Evolutionary conservation across 495 filamentous ascomycete species (phyloP).

Genomic region (Annulohypoxylon moriforme): DNA sequence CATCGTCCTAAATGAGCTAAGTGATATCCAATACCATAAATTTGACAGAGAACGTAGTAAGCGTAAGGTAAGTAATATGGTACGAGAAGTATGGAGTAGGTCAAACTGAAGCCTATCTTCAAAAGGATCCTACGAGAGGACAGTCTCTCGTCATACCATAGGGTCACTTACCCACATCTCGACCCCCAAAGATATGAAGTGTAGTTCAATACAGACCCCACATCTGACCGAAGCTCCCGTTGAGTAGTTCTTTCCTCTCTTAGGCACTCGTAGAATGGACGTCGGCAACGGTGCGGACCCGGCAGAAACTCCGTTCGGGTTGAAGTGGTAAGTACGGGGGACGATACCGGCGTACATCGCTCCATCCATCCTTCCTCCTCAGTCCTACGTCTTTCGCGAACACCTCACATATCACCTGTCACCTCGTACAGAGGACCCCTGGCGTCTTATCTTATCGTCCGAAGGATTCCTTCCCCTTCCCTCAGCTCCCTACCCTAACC

Average conservation of each 20-base stretch:
- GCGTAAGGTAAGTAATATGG: too few relatives aligned
- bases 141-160: background rate
- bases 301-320: background rate
- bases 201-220: background rate
- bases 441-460: background rate
- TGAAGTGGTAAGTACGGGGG: background rate
- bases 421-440: background rate
- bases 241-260: background rate
- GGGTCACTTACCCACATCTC: background rate
- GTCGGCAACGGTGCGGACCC: background rate
- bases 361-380: background rate
- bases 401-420: background rate
- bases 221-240: background rate
- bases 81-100: too few relatives aligned
- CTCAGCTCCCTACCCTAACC: background rate
- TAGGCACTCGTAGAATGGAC: background rate
- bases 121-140: background rate
- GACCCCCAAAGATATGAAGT: background rate
- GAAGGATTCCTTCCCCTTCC: conserved; percentile 3
- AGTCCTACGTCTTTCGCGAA: background rate
- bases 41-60: too few relatives aligned
- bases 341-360: background rate
- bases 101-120: background rate
- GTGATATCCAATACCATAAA: too few relatives aligned
- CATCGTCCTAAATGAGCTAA: too few relatives aligned